Evolutionary conservation across 495 filamentous ascomycete genomes (phyloP).

Genomic region (Tuber melanosporum): DNA sequence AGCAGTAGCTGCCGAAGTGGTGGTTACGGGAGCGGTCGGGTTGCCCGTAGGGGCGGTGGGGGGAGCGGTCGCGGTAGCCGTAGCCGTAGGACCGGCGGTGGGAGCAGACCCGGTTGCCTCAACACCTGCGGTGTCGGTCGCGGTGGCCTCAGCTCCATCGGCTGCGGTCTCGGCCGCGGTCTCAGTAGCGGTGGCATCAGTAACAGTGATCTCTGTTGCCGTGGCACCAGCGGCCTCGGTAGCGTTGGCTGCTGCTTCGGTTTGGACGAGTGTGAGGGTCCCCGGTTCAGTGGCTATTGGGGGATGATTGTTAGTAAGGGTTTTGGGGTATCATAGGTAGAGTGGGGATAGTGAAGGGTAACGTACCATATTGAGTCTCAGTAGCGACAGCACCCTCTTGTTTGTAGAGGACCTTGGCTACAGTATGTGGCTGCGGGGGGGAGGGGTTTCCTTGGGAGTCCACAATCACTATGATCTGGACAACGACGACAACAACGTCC

Average conservation of each 20-base stretch:
- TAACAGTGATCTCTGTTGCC: not conserved
- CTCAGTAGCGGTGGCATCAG: not conserved
- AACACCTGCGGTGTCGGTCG: not conserved
- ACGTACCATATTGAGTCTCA: constrained; percentile 27
- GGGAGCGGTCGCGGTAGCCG: constrained; percentile 20
- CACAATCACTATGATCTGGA: constrained; percentile 18
- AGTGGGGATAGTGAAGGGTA: not conserved
- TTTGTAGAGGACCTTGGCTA: constrained; percentile 18
- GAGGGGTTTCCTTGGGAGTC: constrained; percentile 5
- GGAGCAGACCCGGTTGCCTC: not conserved
- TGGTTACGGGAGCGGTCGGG: not conserved
- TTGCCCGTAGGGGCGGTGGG: too few relatives aligned
- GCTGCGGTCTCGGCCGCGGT: constrained; percentile 1
- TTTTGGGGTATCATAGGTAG: constrained; percentile 5
- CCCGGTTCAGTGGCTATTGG: not conserved
- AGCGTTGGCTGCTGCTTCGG: constrained; percentile 11
- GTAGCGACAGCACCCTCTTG: constrained; percentile 6
- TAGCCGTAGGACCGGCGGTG: not conserved
- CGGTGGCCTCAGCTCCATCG: not conserved
- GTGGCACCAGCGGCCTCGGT: constrained; percentile 5
- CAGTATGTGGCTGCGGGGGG: constrained; percentile 18
- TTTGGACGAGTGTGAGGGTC: constrained; percentile 18
- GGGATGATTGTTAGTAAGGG: constrained; percentile 2
- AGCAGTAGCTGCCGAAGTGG: not conserved
- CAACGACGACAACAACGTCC: constrained; percentile 26